Evolutionary conservation across 805 yeast species (phyloP).

Genomic region (Candida jianshihensis): DNA sequence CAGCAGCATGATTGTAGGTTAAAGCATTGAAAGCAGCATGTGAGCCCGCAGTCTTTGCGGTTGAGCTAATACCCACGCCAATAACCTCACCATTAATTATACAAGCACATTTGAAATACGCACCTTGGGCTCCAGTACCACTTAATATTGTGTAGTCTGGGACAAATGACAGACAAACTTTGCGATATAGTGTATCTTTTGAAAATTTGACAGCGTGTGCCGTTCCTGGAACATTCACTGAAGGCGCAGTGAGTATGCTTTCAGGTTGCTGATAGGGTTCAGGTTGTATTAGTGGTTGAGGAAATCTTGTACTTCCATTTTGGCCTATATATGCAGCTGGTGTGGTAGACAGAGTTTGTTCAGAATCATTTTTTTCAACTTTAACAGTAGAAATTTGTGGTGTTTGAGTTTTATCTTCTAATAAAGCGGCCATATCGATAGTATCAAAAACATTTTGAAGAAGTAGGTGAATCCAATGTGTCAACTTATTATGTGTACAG

Average conservation of each 20-base stretch:
- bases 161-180: neutral
- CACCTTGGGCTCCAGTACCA: conserved; percentile 24
- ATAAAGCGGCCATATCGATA: neutral
- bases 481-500: conserved; percentile 36
- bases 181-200: neutral
- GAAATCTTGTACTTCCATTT: no score
- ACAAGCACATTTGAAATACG: conserved; percentile 79
- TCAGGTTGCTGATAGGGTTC: neutral
- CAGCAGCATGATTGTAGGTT: neutral
- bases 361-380: no score
- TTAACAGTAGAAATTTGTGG: no score
- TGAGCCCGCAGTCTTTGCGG: neutral
- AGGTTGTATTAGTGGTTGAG: no score
- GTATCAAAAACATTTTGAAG: neutral
- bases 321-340: no score
- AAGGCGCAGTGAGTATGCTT: neutral
- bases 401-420: no score
- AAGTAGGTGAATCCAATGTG: conserved; percentile 7
- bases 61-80: neutral
- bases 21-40: neutral
- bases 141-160: neutral
- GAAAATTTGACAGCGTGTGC: neutral
- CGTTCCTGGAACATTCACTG: neutral
- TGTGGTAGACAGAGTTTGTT: no score
- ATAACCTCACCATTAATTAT: conserved; percentile 24